Percentiles rank a stretch among this genome's conserved stretches.
phyloP scores from a whole-genome alignment of 2,329 filamentous ascomycete genomes.

The Cladobotryum mycophilum region DNA sequence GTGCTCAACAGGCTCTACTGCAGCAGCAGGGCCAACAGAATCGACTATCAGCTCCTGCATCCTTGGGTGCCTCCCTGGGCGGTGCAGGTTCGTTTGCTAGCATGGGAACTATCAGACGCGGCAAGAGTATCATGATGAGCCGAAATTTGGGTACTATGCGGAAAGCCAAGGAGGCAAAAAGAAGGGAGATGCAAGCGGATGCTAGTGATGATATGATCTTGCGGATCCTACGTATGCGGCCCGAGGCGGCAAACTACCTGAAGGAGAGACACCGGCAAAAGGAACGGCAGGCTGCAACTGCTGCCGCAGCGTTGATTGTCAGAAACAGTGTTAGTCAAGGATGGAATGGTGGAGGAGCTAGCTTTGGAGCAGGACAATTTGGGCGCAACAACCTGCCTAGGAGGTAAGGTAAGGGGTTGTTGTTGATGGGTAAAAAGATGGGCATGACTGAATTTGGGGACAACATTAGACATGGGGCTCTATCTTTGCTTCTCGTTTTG shows the following conservation, averaged over 20 bases:
- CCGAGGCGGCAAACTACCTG: conserved; percentile 80
- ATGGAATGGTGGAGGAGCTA: conserved; percentile 40
- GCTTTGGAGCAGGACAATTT: conserved; percentile 32
- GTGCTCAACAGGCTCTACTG: conserved; percentile 62
- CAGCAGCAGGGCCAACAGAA: conserved; percentile 46
- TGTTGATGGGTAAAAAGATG: background rate
- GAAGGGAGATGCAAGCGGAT: conserved; percentile 91
- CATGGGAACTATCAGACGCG: conserved; percentile 59
- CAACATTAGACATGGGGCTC: conserved; percentile 8
- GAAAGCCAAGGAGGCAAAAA: conserved; percentile 90
- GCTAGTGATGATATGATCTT: conserved; percentile 98
- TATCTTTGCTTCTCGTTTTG: conserved; percentile 9
- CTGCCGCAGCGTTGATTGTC: conserved; percentile 90
- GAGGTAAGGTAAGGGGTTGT: conserved; percentile 36
- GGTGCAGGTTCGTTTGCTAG: conserved; percentile 49
- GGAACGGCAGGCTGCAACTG: conserved; percentile 82
- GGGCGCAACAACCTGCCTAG: conserved; percentile 41
- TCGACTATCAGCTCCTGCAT: conserved; percentile 62
- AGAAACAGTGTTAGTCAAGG: conserved; percentile 71
- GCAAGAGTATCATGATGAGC: conserved; percentile 84
- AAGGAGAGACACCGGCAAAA: conserved; percentile 89
- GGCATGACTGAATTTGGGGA: background rate
- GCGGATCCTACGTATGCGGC: conserved; percentile 88
- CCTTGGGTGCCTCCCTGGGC: conserved; percentile 30
- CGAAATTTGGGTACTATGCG: conserved; percentile 95